Conservation (phyloP, 306 rosid genomes). For the Aeschynomene evenia region DNA sequence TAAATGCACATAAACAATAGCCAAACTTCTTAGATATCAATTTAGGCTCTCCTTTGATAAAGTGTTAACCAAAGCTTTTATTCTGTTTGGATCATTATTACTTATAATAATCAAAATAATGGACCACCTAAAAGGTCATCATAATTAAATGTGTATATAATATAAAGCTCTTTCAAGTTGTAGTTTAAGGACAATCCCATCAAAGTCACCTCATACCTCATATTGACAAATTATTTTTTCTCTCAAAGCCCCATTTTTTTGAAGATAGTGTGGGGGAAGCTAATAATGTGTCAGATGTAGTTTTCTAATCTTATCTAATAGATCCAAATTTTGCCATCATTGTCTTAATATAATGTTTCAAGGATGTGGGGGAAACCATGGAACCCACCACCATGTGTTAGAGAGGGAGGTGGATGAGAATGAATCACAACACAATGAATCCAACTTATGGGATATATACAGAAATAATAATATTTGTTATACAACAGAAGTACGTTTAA, state of each 20-base stretch:
- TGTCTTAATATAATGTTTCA: constrained; percentile 38
- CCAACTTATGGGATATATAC: constrained; percentile 24
- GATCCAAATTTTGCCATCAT: constrained; percentile 36
- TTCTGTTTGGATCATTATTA: constrained; percentile 31
- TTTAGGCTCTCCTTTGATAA: constrained; percentile 16
- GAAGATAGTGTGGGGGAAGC: constrained; percentile 19
- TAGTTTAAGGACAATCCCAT: constrained; percentile 39
- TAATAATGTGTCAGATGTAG: constrained; percentile 30
- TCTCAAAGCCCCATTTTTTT: neutral
- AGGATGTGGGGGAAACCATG: constrained; percentile 31
- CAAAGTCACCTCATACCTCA: constrained; percentile 29
- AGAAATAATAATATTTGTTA: too few species aligned
- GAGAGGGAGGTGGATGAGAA: constrained; percentile 15
- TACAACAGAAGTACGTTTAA: too few species aligned
- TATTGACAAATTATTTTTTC: constrained; percentile 27
- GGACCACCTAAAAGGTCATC: constrained; percentile 40
- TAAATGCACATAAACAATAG: constrained; percentile 28
- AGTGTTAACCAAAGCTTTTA: constrained; percentile 11
- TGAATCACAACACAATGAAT: constrained; percentile 4
- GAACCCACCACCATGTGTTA: constrained; percentile 44
- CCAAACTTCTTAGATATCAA: constrained; percentile 19
- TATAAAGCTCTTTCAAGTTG: constrained; percentile 44
- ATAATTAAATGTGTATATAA: constrained; percentile 36
- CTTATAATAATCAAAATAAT: constrained; percentile 18
- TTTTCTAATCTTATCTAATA: constrained; percentile 29